Evolutionary conservation across 2,329 filamentous ascomycete genomes (phyloP).

Genomic region (Metarhizium anisopliae): DNA sequence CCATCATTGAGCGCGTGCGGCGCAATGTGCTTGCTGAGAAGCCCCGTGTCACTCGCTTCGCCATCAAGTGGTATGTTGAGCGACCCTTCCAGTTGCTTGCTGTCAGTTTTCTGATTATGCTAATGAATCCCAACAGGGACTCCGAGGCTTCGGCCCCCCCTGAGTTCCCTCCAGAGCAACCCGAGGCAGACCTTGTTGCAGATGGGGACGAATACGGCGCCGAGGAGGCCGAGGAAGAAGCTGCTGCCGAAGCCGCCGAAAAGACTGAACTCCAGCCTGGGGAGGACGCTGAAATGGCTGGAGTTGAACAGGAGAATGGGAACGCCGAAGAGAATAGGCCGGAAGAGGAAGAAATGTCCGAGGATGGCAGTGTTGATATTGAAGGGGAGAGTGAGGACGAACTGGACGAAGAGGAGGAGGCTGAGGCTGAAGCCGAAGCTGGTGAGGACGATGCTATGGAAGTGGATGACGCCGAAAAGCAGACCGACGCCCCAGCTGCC

Average conservation of each 20-base stretch:
- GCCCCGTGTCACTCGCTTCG: conserved; percentile 92
- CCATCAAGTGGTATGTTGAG: conserved; percentile 86
- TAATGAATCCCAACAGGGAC: conserved; percentile 54
- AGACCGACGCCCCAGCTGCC: conserved; percentile 17
- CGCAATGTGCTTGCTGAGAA: conserved; percentile 95
- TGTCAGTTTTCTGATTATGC: conserved; percentile 1
- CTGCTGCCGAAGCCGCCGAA: conserved; percentile 33
- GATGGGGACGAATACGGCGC: conserved; percentile 89
- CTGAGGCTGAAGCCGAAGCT: conserved; percentile 21
- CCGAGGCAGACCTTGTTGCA: conserved; percentile 78
- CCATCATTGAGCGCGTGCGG: conserved; percentile 81
- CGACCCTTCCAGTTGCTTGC: conserved; percentile 1
- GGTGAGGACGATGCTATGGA: conserved; percentile 40
- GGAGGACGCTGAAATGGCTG: conserved; percentile 70
- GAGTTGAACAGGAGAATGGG: conserved; percentile 43
- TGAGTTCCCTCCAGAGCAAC: conserved; percentile 95
- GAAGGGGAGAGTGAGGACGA: conserved; percentile 69
- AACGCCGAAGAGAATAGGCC: conserved; percentile 30
- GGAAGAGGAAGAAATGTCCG: conserved; percentile 60
- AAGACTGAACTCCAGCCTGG: conserved; percentile 31
- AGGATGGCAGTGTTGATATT: conserved; percentile 70
- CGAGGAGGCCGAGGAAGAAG: conserved; percentile 63
- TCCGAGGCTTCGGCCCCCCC: conserved; percentile 94
- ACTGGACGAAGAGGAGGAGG: conserved; percentile 52
- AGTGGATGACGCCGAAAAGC: conserved; percentile 33